A percentile compares a stretch with the other conserved stretches of the same genome.
Evolutionary conservation across 2,329 filamentous ascomycete genomes (phyloP).

Genomic region (Sarocladium strictum): DNA sequence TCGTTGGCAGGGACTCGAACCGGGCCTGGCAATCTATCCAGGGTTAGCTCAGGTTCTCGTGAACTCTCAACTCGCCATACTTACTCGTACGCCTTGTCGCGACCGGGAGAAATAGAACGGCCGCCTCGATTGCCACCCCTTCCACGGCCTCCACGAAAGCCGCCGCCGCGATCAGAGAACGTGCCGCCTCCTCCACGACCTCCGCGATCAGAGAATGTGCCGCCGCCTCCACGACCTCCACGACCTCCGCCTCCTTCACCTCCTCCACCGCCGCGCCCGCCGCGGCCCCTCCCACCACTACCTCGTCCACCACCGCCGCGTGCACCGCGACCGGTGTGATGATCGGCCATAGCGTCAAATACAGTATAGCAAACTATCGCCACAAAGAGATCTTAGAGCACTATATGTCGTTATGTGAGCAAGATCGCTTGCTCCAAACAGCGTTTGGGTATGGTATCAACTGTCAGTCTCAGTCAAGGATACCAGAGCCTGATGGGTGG

Average conservation of each 20-base stretch:
- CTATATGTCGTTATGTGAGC: too few relatives aligned
- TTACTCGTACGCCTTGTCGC: background rate
- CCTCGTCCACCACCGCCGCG: slow-evolving; percentile 14
- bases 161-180: slow-evolving; percentile 13
- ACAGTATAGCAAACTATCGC: too few relatives aligned
- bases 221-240: slow-evolving; percentile 16
- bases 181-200: slow-evolving; percentile 16
- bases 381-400: too few relatives aligned
- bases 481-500: too few relatives aligned
- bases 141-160: slow-evolving; percentile 16
- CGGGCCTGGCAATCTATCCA: background rate
- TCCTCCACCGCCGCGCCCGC: slow-evolving; percentile 13
- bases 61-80: background rate
- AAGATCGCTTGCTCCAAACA: too few relatives aligned
- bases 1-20: slow-evolving; percentile 14
- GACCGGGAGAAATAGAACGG: slow-evolving; percentile 14
- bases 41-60: background rate
- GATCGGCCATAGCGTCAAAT: background rate
- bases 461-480: too few relatives aligned
- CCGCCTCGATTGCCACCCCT: slow-evolving; percentile 12
- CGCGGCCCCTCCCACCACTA: slow-evolving; percentile 15
- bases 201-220: slow-evolving; percentile 14
- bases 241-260: too few relatives aligned
- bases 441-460: too few relatives aligned
- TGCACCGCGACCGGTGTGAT: slow-evolving; percentile 14